Base-by-base conservation (phyloP, 192 early-diverging fungal species). In the Coemansia sp. region DNA sequence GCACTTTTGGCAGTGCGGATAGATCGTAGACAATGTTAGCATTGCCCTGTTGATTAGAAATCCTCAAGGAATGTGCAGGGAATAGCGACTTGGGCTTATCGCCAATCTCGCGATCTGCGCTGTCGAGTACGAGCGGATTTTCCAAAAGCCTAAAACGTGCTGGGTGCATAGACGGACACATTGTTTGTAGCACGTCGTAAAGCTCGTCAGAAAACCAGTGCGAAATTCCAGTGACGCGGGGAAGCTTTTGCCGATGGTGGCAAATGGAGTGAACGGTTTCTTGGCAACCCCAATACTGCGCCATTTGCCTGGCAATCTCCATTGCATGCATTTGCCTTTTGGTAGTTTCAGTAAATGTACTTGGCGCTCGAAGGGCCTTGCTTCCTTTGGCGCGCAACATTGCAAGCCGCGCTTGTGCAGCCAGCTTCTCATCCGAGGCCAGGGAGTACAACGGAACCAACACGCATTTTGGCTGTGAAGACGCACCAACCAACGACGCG, bases 281-380 rank as follows among this genome's bases (percentile, higher is more conserved):
- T 36, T 82, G 66, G 16, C 66, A 46, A 40, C 80, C 80, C 80
- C 80, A 82, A 62, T 82, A 82, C 69, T 77, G 75, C 5, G 80
- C 80, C 80, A 82, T 82, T 46, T 82, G 75, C 13, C 80, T 72
- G 10, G 80, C 75, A 60, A 82, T 68, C 48, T 82, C 75, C 80
- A 82, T 82, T 11, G 75, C 80, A 41, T 77, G 75, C 15, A 77
- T 72, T 48, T 77, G 80, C 61, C 41, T 67, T 67, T 83, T 83
- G 12, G 80, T 71, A 39, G 63, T 58, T 41, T 83, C 76, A 7
- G 80, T 83, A 45, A 83, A 83, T 21, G 65, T 74, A 56, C 75
- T 72, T 15, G 75, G 69, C 36, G 67, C 75, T 40, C 41, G 58
- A 32, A 71, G 71, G 5, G 77, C 41, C 6, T 65, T 45, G 6